These are phyloP conservation scores for Coemansia sp. DNA, from an alignment of 192 early-diverging fungal genomes.

Conservation along the genomic window DNA sequence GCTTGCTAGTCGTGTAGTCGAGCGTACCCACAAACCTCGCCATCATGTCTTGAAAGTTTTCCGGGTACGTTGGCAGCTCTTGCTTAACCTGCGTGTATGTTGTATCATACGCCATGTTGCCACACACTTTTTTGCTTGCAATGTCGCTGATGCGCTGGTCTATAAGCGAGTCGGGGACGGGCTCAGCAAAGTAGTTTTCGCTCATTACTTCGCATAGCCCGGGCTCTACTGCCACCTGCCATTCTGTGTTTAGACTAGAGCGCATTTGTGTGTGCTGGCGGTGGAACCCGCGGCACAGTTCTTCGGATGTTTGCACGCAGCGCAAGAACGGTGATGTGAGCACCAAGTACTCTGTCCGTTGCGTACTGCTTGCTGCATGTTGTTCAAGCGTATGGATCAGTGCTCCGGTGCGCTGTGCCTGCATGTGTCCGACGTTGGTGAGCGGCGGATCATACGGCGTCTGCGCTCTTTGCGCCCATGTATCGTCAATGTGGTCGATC, in stretches of 20 bases:
- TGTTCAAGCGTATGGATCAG: slow-evolving; percentile 31
- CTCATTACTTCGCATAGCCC: slow-evolving; percentile 48
- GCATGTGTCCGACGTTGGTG: slow-evolving; percentile 23
- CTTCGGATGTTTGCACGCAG: slow-evolving; percentile 41
- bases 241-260: background rate
- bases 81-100: slow-evolving; percentile 5
- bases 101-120: slow-evolving; percentile 15
- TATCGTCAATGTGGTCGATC: slow-evolving; percentile 47
- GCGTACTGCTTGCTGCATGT: background rate
- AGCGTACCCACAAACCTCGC: slow-evolving; percentile 38
- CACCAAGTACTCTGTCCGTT: slow-evolving; percentile 16
- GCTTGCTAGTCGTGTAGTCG: slow-evolving; percentile 12
- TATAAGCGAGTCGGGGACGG: slow-evolving; percentile 34
- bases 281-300: slow-evolving; percentile 23
- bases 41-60: slow-evolving; percentile 48
- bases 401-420: slow-evolving; percentile 30
- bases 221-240: slow-evolving; percentile 35
- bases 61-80: slow-evolving; percentile 33
- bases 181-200: slow-evolving; percentile 36
- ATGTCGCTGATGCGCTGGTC: slow-evolving; percentile 10
- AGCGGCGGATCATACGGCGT: slow-evolving; percentile 47
- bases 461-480: slow-evolving; percentile 20
- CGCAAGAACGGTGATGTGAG: slow-evolving; percentile 48
- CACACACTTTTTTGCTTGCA: background rate
- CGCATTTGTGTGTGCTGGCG: background rate